These are phyloP conservation scores for Pyracantha coccinea DNA, from an alignment of 331 rosid species.

Conservation along the genomic window DNA sequence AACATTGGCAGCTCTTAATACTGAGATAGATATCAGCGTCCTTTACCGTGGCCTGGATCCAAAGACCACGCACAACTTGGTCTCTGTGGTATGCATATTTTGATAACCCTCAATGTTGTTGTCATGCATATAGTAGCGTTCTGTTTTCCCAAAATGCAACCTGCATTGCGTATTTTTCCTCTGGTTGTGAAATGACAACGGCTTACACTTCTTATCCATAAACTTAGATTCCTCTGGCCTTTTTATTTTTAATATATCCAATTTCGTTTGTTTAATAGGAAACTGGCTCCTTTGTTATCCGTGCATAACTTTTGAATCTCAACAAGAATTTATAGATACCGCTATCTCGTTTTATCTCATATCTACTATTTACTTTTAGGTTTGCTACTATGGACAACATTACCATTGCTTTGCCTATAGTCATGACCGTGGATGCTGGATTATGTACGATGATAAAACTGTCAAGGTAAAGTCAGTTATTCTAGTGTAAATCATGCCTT, in stretches of 20 bases:
- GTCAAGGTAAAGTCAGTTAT: conserved; percentile 59
- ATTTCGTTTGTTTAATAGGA: not conserved
- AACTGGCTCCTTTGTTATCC: not conserved
- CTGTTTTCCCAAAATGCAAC: not conserved
- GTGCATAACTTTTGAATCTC: not conserved
- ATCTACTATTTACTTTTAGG: conserved; percentile 41
- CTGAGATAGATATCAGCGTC: conserved; percentile 69
- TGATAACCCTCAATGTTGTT: conserved; percentile 4
- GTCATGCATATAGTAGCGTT: not conserved
- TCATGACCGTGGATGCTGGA: conserved; percentile 65
- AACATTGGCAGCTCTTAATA: conserved; percentile 68
- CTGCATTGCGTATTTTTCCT: not conserved
- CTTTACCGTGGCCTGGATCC: conserved; percentile 88
- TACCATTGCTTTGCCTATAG: conserved; percentile 98
- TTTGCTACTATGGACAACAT: conserved; percentile 98
- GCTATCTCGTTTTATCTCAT: conserved; percentile 4
- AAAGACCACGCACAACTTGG: conserved; percentile 61
- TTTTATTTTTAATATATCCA: not conserved
- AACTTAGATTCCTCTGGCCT: not conserved
- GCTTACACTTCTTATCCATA: not conserved
- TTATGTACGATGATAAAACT: conserved; percentile 91
- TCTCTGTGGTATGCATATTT: conserved; percentile 76
- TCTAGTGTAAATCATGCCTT: not conserved
- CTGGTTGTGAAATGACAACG: not conserved
- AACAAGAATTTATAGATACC: not conserved